Evolutionary conservation across 331 rosid genomes (phyloP).

Genomic region (Acacia pycnantha): DNA sequence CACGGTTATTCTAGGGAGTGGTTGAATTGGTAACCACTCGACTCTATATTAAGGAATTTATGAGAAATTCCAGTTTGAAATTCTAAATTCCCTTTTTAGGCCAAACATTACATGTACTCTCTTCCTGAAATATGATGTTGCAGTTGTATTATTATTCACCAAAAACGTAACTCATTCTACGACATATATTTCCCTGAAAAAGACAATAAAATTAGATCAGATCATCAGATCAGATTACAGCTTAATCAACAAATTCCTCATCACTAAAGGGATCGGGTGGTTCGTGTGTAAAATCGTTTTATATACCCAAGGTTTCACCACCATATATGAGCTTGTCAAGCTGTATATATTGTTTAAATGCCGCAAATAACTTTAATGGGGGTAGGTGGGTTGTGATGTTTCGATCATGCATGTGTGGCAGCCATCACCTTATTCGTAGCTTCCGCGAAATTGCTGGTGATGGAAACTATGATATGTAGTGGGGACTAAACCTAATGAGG

Average conservation of each 20-base stretch:
- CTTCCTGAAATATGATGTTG: not conserved
- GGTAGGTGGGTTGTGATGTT: conserved; percentile 14
- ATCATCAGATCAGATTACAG: no score
- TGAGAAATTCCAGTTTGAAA: not conserved
- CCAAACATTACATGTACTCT: not conserved
- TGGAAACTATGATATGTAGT: conserved; percentile 2
- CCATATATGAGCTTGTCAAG: not conserved
- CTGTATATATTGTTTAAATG: not conserved
- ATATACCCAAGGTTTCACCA: not conserved
- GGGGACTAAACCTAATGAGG: not conserved
- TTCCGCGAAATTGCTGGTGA: conserved; percentile 24
- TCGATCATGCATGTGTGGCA: not conserved
- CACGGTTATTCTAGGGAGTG: not conserved
- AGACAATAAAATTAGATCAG: no score
- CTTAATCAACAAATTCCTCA: no score
- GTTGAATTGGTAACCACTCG: not conserved
- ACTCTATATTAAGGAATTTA: not conserved
- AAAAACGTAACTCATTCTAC: not conserved
- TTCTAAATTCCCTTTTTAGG: not conserved
- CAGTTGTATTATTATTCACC: no score
- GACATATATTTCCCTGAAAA: not conserved
- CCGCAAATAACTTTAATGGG: not conserved
- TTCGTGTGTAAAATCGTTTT: not conserved
- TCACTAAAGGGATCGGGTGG: not conserved
- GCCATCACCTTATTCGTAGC: conserved; percentile 25